Base-by-base conservation (phyloP, 169 alveolate genomes). In the Plasmodium berghei region DNA sequence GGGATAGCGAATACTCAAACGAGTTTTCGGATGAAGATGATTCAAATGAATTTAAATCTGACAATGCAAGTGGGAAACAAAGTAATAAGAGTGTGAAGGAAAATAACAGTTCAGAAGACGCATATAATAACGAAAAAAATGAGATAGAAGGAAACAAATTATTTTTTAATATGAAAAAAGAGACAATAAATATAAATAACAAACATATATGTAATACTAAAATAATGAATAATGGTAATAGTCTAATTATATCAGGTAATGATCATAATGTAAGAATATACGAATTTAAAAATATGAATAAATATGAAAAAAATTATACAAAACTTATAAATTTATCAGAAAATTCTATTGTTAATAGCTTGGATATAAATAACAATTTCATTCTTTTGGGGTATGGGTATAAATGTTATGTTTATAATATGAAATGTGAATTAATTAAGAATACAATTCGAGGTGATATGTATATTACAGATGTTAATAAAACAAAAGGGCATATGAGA, bases 401-500 rank as follows among this genome's bases (percentile, higher is more conserved):
- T 75, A 75, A 75, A 45, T 62, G 77, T 18, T 75, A 28, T 58
- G 77, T 75, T 14, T 75, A 75, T 75, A 70, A 75, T 67, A 28
- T 45, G 5, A 75, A 67, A 52, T 26, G 95, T 4, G 94, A 91
- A n/a, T 54, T 69, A 42, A 26, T 93, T 46, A 89, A 92, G 46
- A 90, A 91, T 59, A 88, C 93, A 5, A 93, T 92, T 16, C 73
- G 92, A 72, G 96, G 96, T 2, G 96, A 93, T 24, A 93, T 93
- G 96, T 93, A 93, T 54, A 92, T 93, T 24, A 59, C 87, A 34
- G 96, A 93, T 70, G 94, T 92, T 28, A 71, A 91, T 49, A 91
- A 93, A 83, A 92, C 95, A 14, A 87, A 73, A 20, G 96, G 96
- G 6, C 96, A 93, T 69, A 92, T 93, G 8, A 91, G 95, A 45